A percentile compares a stretch with the other conserved stretches of the same genome.
These are phyloP conservation scores for Plasmodium vivax DNA, from an alignment of 169 alveolate species.

Conservation along the genomic window DNA sequence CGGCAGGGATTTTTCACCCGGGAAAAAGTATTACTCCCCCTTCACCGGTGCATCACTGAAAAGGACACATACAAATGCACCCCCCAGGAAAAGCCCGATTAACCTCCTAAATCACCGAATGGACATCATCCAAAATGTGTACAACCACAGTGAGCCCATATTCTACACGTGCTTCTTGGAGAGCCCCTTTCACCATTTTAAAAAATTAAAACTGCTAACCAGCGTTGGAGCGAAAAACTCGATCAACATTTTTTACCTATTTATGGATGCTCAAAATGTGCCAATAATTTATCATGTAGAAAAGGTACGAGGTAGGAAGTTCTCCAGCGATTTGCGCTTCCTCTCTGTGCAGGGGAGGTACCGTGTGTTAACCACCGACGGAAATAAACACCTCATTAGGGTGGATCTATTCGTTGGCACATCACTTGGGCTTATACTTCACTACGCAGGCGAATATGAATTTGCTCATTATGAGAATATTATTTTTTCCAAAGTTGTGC, in stretches of 20 bases:
- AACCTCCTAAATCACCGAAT: neutral
- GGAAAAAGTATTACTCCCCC: neutral
- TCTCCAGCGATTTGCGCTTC: slow-evolving; percentile 50
- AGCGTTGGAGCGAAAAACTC: slow-evolving; percentile 74
- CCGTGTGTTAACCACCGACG: neutral
- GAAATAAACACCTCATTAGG: neutral
- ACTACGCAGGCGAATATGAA: slow-evolving; percentile 32
- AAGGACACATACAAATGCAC: neutral
- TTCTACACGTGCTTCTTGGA: slow-evolving; percentile 45
- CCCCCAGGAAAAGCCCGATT: neutral
- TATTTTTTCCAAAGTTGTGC: slow-evolving; percentile 17
- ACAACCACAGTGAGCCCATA: slow-evolving; percentile 67
- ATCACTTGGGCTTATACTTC: slow-evolving; percentile 56
- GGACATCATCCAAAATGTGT: slow-evolving; percentile 32
- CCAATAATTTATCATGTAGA: slow-evolving; percentile 70
- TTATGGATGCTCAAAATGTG: neutral
- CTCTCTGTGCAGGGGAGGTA: slow-evolving; percentile 55
- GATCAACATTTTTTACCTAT: slow-evolving; percentile 28
- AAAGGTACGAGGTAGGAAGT: slow-evolving; percentile 30
- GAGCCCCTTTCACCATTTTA: slow-evolving; percentile 28
- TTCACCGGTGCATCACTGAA: neutral
- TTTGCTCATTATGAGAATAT: slow-evolving; percentile 29
- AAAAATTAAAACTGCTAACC: slow-evolving; percentile 15
- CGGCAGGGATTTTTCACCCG: neutral
- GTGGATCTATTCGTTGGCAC: slow-evolving; percentile 46